These are phyloP conservation scores for Psilocybe tampanensis DNA, from an alignment of 768 basidiomycete genomes.

Conservation along the genomic window DNA sequence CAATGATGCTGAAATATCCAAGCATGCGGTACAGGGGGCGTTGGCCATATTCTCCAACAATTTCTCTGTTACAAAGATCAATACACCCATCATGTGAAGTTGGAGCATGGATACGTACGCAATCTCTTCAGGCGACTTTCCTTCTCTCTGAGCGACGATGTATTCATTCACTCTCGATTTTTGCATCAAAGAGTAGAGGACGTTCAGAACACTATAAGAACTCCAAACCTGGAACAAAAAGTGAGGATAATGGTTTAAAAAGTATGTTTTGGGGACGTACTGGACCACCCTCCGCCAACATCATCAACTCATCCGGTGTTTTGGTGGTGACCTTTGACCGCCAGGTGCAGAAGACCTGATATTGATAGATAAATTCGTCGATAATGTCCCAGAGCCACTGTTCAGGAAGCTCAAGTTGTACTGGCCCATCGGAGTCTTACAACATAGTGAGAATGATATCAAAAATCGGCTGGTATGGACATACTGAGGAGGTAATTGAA, in stretches of 20 bases:
- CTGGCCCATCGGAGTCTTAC: constrained; percentile 91
- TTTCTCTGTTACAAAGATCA: constrained; percentile 50
- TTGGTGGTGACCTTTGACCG: constrained; percentile 83
- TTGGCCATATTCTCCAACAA: constrained; percentile 90
- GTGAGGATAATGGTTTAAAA: background rate
- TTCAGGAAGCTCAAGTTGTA: constrained; percentile 90
- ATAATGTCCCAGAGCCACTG: constrained; percentile 99
- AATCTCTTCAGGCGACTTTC: constrained; percentile 82
- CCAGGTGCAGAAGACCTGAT: constrained; percentile 95
- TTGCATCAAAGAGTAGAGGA: constrained; percentile 97
- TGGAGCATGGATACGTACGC: constrained; percentile 51
- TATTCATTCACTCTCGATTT: constrained; percentile 96
- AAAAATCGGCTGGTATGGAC: constrained; percentile 26
- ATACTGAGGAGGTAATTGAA: constrained; percentile 96
- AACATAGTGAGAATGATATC: background rate
- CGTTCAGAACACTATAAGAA: constrained; percentile 97
- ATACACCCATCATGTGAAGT: background rate
- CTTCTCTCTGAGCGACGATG: constrained; percentile 78
- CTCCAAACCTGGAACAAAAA: constrained; percentile 86
- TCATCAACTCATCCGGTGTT: constrained; percentile 83
- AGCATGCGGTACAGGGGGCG: constrained; percentile 91
- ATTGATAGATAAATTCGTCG: constrained; percentile 98
- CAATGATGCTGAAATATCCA: constrained; percentile 96
- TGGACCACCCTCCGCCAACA: constrained; percentile 76
- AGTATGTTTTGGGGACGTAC: constrained; percentile 39